Base-by-base conservation (phyloP, 345 rosid genomes). In the Litchi chinensis region DNA sequence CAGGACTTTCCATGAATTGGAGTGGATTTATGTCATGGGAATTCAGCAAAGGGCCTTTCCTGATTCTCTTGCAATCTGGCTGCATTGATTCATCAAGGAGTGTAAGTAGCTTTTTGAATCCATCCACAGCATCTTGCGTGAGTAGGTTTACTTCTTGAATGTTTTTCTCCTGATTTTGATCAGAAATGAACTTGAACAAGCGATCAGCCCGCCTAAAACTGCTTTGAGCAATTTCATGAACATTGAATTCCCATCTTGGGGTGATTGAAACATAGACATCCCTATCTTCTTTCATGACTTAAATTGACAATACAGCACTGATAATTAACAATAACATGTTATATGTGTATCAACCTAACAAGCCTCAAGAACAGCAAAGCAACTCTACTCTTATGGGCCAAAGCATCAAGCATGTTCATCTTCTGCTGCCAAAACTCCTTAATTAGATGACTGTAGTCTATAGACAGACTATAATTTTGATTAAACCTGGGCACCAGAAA, bases 1-100 rank as follows among this genome's bases (percentile, higher is more conserved):
- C 13, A 13, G 82, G 75, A 56, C 54, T 52, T 40, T 78, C 84
- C 88, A 85, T 76, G 32, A 80, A 59, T 66, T 78, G 76, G 65
- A 37, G n/a, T 16, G 86, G 84, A 74, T 83, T 81, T 46, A 78
- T 70, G 28, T 65, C 39, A n/a, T 41, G 10, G 41, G 65, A 65
- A 68, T 78, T 43, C 6, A 71, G 86, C 69, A 78, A 43, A 15
- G 86, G 86, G 59, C 88, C 88, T 54, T 50, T 85, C 74, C 76
- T 80, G 79, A 83, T 83, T 66, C 88, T 83, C 52, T 78, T 83
- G 44, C 72, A 32, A 10, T 59, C 64, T 41, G 86, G 46, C 48
- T 68, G 75, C 48, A 32, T 48, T n/a, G 82, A 72, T 68, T 71
- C 80, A 67, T 82, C 88, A 54, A 85, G 80, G 39, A 80, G 74